Evolutionary conservation across 495 filamentous ascomycete species (phyloP).

Genomic region (Neurospora intermedia): DNA sequence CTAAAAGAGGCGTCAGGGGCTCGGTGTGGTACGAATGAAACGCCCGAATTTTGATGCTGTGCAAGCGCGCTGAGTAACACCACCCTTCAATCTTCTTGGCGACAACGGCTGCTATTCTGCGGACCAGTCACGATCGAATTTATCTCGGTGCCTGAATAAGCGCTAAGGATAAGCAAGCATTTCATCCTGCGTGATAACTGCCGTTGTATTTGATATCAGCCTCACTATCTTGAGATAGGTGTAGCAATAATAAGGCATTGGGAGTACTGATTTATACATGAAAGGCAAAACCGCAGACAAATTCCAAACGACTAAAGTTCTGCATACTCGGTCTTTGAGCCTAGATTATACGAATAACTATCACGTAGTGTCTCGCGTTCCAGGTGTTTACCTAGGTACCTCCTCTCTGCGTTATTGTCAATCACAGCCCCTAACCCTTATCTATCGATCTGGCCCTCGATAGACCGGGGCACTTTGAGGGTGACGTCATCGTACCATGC

Average conservation of each 20-base stretch:
- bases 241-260: background rate
- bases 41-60: background rate
- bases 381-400: background rate
- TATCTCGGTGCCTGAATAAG: background rate
- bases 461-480: background rate
- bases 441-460: background rate
- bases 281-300: background rate
- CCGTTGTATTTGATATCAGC: background rate
- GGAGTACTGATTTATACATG: background rate
- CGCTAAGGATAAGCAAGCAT: background rate
- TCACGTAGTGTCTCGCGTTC: background rate
- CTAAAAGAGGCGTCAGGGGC: background rate
- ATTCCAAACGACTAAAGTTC: background rate
- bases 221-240: background rate
- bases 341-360: background rate
- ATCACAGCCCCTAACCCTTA: background rate
- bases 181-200: background rate
- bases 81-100: background rate
- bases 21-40: background rate
- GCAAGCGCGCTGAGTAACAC: background rate
- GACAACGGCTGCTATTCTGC: background rate
- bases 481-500: background rate
- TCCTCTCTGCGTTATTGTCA: background rate
- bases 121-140: background rate
- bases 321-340: too few species aligned